phyloP scores from a whole-genome alignment of 1,139 yeast species.

The Magnusiomyces paraingens region DNA sequence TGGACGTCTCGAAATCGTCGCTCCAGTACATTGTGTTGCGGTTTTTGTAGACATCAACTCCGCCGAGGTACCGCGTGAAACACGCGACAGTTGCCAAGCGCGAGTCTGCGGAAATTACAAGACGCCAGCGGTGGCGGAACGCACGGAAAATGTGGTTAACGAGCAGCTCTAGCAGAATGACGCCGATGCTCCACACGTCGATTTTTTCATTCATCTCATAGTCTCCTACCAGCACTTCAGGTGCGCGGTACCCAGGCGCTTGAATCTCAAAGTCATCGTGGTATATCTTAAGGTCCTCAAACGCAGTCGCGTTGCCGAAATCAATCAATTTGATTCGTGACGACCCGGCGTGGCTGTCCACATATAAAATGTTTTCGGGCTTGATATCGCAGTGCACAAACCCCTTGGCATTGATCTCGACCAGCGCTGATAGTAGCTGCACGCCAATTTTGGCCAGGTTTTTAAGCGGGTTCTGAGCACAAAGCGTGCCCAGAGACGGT shows the following conservation, averaged over 20 bases:
- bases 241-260: slow-evolving; percentile 26
- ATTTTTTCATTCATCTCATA: slow-evolving; percentile 21
- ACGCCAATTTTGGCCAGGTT: slow-evolving; percentile 23
- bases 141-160: slow-evolving; percentile 18
- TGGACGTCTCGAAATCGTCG: slow-evolving; percentile 14
- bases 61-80: slow-evolving; percentile 21
- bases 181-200: slow-evolving; percentile 28
- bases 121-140: slow-evolving; percentile 17
- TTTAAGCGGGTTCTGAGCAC: slow-evolving; percentile 4
- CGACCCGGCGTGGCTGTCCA: slow-evolving; percentile 12
- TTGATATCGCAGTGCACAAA: slow-evolving; percentile 77
- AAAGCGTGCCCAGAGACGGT: neutral
- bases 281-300: slow-evolving; percentile 18
- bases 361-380: slow-evolving; percentile 65
- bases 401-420: slow-evolving; percentile 40
- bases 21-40: slow-evolving; percentile 19
- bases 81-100: slow-evolving; percentile 14
- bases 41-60: slow-evolving; percentile 19
- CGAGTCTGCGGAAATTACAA: slow-evolving; percentile 11
- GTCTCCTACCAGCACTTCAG: slow-evolving; percentile 28
- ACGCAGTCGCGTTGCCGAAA: slow-evolving; percentile 23
- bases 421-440: slow-evolving; percentile 23
- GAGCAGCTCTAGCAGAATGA: slow-evolving; percentile 23
- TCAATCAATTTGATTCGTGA: slow-evolving; percentile 23
- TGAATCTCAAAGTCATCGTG: slow-evolving; percentile 24